phyloP scores from a whole-genome alignment of 2,329 filamentous ascomycete genomes.

The Colletotrichum tanaceti region DNA sequence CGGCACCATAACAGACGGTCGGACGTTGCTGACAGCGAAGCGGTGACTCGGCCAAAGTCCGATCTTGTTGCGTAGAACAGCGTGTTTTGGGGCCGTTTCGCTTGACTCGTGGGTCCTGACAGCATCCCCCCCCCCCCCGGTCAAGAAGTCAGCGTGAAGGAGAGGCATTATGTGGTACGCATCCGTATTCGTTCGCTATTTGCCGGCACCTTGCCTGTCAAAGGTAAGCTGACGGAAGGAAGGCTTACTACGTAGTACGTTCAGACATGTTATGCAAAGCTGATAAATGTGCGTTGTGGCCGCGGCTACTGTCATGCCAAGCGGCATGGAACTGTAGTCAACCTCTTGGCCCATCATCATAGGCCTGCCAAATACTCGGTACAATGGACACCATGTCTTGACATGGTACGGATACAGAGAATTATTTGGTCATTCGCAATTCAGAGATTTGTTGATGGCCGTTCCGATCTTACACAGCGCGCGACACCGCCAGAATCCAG shows the following conservation, averaged over 20 bases:
- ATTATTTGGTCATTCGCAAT: constrained; percentile 25
- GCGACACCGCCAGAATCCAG: constrained; percentile 20
- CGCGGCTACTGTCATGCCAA: constrained; percentile 22
- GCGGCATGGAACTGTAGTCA: constrained; percentile 31
- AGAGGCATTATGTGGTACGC: constrained; percentile 1
- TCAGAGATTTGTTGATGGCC: constrained; percentile 2
- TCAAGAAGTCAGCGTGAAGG: constrained; percentile 4
- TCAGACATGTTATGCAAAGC: background rate
- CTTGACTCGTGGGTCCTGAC: constrained; percentile 53
- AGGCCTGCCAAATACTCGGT: constrained; percentile 21
- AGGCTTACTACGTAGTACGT: background rate
- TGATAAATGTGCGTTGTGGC: constrained; percentile 21
- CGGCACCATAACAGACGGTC: constrained; percentile 16
- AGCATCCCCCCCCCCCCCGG: constrained; percentile 44
- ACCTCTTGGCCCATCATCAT: constrained; percentile 8
- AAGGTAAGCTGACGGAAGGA: constrained; percentile 8
- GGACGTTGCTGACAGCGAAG: constrained; percentile 24
- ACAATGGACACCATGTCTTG: constrained; percentile 17
- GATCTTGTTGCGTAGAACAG: constrained; percentile 23
- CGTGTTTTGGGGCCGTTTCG: constrained; percentile 43
- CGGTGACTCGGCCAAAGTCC: constrained; percentile 40
- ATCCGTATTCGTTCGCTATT: background rate
- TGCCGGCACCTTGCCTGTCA: constrained; percentile 1
- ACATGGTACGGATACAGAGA: too few relatives aligned
- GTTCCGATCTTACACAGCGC: constrained; percentile 8